Evolutionary conservation across 495 filamentous ascomycete species (phyloP).

Genomic region (Penicillium antarcticum): DNA sequence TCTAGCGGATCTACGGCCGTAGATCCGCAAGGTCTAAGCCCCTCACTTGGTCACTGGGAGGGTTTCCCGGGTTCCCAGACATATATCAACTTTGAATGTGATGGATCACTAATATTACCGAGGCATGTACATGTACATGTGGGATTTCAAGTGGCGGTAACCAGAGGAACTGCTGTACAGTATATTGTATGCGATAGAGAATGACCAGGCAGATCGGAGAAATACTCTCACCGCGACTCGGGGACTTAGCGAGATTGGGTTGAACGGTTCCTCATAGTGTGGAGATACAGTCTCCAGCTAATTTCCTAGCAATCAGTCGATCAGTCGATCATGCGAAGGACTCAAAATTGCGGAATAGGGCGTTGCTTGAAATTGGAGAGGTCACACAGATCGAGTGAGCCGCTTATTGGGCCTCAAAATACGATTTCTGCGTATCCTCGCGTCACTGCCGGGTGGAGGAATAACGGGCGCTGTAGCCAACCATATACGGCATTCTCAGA

Average conservation of each 20-base stretch:
- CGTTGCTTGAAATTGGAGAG: background rate
- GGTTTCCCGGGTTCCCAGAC: background rate
- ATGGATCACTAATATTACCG: no score
- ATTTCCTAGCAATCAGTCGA: background rate
- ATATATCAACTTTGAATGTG: no score
- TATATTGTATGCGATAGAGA: no score
- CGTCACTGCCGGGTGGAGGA: slow-evolving; percentile 19
- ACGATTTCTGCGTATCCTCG: background rate
- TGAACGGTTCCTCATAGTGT: no score
- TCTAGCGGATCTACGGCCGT: background rate
- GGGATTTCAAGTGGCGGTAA: no score
- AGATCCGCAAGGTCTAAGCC: background rate
- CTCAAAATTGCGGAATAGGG: slow-evolving; percentile 4
- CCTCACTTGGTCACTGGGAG: background rate
- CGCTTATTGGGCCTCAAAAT: no score
- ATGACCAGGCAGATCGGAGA: no score
- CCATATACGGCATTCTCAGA: background rate
- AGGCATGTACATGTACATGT: no score
- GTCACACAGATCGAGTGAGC: background rate
- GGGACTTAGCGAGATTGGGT: no score
- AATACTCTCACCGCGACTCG: no score
- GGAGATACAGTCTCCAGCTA: no score
- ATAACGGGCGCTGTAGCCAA: slow-evolving; percentile 22
- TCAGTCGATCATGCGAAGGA: slow-evolving; percentile 7
- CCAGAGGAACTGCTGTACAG: no score